These are phyloP conservation scores for Starmerella ratchasimensis DNA, from an alignment of 805 yeast genomes.

Conservation along the genomic window DNA sequence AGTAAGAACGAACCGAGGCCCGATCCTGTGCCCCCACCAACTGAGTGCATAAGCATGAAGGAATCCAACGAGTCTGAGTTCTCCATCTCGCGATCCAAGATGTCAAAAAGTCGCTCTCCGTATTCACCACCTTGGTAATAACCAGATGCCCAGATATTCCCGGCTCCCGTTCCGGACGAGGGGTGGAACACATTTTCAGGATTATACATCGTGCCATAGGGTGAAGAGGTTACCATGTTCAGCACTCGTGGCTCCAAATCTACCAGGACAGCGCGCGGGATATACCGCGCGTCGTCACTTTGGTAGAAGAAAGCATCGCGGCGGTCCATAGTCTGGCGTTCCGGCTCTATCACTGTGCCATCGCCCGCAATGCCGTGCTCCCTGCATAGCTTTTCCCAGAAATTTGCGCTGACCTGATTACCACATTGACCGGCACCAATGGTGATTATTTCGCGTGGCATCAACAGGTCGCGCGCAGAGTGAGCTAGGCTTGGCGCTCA, in stretches of 20 bases:
- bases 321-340: constrained; percentile 43
- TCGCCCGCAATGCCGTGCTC: constrained; percentile 76
- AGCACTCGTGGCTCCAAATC: constrained; percentile 84
- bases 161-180: constrained; percentile 63
- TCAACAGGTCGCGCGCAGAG: background rate
- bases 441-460: constrained; percentile 28
- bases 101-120: constrained; percentile 61
- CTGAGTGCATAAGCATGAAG: constrained; percentile 82
- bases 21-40: constrained; percentile 98
- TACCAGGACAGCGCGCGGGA: constrained; percentile 74
- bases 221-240: constrained; percentile 40
- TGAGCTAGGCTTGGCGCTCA: background rate
- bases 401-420: constrained; percentile 83
- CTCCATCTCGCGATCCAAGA: constrained; percentile 82
- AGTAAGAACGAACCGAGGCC: constrained; percentile 79
- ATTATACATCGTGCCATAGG: constrained; percentile 54
- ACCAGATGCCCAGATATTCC: constrained; percentile 92
- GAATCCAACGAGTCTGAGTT: constrained; percentile 81
- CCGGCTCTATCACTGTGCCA: constrained; percentile 37
- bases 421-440: constrained; percentile 75
- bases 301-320: constrained; percentile 73
- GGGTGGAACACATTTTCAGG: constrained; percentile 70
- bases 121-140: constrained; percentile 57
- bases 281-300: constrained; percentile 60
- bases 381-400: constrained; percentile 76